A percentile compares a stretch with the other conserved stretches of the same genome.
phyloP scores from a whole-genome alignment of 169 alveolate genomes.

The Plasmodium vivax region DNA sequence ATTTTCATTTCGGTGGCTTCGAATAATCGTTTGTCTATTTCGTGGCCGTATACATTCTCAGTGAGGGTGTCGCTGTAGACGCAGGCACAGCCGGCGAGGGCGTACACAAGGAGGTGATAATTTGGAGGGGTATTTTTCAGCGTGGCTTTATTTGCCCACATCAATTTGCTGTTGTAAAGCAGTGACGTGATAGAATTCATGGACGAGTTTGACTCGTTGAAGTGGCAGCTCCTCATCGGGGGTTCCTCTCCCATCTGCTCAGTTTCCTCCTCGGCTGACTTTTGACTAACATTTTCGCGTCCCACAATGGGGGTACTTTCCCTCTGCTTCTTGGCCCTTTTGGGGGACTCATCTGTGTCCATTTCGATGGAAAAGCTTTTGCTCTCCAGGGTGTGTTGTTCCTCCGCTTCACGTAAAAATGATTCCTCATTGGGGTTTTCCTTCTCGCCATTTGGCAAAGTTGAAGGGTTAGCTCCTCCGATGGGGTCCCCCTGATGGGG shows the following conservation, averaged over 20 bases:
- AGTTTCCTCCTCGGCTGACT: not conserved
- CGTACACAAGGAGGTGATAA: conserved; percentile 55
- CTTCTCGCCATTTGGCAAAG: not conserved
- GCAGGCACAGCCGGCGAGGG: conserved; percentile 70
- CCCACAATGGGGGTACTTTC: not conserved
- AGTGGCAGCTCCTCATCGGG: not conserved
- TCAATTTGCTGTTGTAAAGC: conserved; percentile 58
- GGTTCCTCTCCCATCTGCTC: not conserved
- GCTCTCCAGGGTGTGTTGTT: not conserved
- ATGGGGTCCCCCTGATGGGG: not conserved
- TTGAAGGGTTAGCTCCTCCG: not conserved
- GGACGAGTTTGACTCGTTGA: conserved; percentile 48
- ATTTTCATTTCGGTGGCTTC: conserved; percentile 69
- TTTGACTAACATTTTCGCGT: not conserved
- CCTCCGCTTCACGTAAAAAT: not conserved
- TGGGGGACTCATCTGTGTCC: not conserved
- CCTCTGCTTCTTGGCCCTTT: not conserved
- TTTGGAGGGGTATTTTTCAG: conserved; percentile 46
- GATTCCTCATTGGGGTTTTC: not conserved
- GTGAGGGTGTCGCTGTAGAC: conserved; percentile 16
- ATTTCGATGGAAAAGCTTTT: not conserved
- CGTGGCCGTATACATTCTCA: conserved; percentile 48
- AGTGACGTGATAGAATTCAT: conserved; percentile 50
- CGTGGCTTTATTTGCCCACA: conserved; percentile 63
- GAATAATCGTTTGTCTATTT: conserved; percentile 47